Evolutionary conservation across 176 grass and related monocot genomes (phyloP), one percentile per base, ranked within the genome.

Genomic region (Avena sativa): DNA sequence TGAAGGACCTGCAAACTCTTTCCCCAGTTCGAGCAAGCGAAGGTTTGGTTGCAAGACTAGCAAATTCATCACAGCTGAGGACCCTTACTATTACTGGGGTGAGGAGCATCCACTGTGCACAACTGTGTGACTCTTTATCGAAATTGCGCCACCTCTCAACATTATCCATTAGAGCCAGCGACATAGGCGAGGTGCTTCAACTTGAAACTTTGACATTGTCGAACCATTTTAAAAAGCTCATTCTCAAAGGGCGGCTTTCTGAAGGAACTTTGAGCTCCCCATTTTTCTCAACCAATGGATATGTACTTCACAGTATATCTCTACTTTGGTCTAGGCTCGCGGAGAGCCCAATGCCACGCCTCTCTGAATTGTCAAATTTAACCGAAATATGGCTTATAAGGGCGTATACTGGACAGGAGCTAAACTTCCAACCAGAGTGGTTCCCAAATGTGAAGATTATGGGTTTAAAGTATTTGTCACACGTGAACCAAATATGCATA

Each of bases 81-180:
- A 9, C 50, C 26, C 87, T 9, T 71, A 0, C 0, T 3, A 19
- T 71, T 71, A 5, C 16, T 11, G 67, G 36, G 8, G 16, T 71
- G 20, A 10, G 67, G 67, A 20, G 36, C 17, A 71, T 20, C 13
- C 52, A 90, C 2, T 90, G 70, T 32, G 49, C 58, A 78, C n/a
- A 78, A 44, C 8, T 90, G 16, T 87, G 85, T 17, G 23, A 2
- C 12, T 83, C 79, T 13, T 58, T 91, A 65, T 83, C 84, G 64
- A 59, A 66, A 50, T 58, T 87, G 74, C 61, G 4, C 0, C 36
- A 30, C 1, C 71, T 91, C 48, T 85, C 43, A 14, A 16, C 9
- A 50, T 85, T 91, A 38, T 0, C 11, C 43, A 74, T 91, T 2
- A 14, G 1, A 44, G 81, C 86, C 23, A 88, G 16, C 61, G 32